Conservation (phyloP, 345 rosid genomes). For the Camelina neglecta region DNA sequence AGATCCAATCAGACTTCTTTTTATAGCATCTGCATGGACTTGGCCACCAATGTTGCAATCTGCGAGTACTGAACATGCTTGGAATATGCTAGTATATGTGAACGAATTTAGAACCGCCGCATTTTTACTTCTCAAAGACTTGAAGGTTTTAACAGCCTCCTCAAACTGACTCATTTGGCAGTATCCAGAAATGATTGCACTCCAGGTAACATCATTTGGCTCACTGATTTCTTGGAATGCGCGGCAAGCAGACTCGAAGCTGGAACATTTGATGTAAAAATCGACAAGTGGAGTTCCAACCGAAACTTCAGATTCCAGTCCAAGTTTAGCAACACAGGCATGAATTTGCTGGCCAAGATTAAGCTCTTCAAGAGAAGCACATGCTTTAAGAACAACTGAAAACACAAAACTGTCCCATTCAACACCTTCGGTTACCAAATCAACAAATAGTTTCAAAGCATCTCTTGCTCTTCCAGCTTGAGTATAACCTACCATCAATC, state of each 20-base stretch:
- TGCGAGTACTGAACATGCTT: slow-evolving; percentile 69
- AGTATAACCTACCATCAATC: slow-evolving; percentile 66
- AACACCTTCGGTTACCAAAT: slow-evolving; percentile 57
- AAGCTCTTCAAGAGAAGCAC: slow-evolving; percentile 57
- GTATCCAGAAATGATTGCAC: slow-evolving; percentile 65
- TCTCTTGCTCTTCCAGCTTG: slow-evolving; percentile 53
- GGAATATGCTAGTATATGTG: slow-evolving; percentile 71
- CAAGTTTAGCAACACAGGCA: slow-evolving; percentile 59
- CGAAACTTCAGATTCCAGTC: slow-evolving; percentile 67
- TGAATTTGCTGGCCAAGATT: slow-evolving; percentile 68
- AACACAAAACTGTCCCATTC: slow-evolving; percentile 69
- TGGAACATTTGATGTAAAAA: slow-evolving; percentile 64
- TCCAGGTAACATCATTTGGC: slow-evolving; percentile 81
- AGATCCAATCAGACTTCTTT: slow-evolving; percentile 58
- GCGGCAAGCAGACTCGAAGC: slow-evolving; percentile 57
- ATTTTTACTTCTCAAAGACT: slow-evolving; percentile 54
- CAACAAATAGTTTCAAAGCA: slow-evolving; percentile 53
- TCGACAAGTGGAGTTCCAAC: slow-evolving; percentile 82
- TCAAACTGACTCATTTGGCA: slow-evolving; percentile 63
- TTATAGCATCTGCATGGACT: slow-evolving; percentile 80
- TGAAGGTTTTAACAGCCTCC: slow-evolving; percentile 55
- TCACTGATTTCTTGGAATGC: slow-evolving; percentile 59
- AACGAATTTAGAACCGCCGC: slow-evolving; percentile 54
- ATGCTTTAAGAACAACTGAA: slow-evolving; percentile 73
- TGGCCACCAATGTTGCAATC: slow-evolving; percentile 67